Conservation (phyloP, 2,329 filamentous ascomycete genomes). For the Pestalotiopsis sp. region DNA sequence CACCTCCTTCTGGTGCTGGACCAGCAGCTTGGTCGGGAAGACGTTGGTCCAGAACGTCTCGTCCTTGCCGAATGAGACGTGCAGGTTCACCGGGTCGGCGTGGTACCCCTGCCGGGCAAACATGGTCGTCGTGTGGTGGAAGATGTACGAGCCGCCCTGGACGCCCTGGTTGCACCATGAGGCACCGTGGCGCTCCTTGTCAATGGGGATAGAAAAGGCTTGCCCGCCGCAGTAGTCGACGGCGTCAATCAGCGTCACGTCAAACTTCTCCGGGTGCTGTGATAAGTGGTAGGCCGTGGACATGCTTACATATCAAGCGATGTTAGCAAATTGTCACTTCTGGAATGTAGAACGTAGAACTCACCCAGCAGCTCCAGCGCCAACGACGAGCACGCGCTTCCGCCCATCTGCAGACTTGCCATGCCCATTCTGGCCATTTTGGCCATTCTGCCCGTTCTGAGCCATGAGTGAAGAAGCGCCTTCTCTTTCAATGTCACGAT, state of each 20-base stretch:
- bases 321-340: neutral
- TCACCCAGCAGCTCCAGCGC: conserved; percentile 42
- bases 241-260: conserved; percentile 59
- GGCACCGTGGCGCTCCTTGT: conserved; percentile 59
- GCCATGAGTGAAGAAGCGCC: conserved; percentile 21
- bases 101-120: conserved; percentile 56
- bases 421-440: conserved; percentile 1
- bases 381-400: conserved; percentile 41
- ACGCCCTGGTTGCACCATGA: conserved; percentile 66
- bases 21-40: conserved; percentile 52
- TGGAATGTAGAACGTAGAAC: neutral
- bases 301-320: conserved; percentile 34
- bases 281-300: conserved; percentile 62
- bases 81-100: conserved; percentile 56
- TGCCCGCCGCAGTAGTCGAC: conserved; percentile 63
- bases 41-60: conserved; percentile 60
- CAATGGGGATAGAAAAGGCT: conserved; percentile 62
- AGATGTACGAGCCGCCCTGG: conserved; percentile 59
- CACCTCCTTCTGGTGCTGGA: conserved; percentile 52
- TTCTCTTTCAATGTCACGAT: conserved; percentile 22
- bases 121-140: conserved; percentile 61
- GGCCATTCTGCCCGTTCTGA: conserved; percentile 16
- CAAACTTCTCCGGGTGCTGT: conserved; percentile 60
- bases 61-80: conserved; percentile 58
- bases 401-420: conserved; percentile 18